Evolutionary conservation across 352 stramenopile species (phyloP).

Genomic region (Plasmopara halstedii): DNA sequence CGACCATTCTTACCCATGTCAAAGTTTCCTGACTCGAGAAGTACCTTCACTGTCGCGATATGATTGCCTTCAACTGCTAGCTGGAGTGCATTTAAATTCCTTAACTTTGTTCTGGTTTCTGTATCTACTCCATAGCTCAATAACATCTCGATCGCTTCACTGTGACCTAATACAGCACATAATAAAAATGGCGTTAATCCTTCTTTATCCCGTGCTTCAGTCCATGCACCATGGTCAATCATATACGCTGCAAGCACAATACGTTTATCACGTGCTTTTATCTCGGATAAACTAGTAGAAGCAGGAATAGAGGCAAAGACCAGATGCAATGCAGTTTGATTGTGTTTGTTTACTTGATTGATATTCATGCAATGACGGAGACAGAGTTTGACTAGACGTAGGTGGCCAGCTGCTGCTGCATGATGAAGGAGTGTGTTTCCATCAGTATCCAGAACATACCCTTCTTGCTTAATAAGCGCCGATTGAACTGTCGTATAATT

Average conservation of each 20-base stretch:
- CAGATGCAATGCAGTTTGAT: conserved; percentile 63
- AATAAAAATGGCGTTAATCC: conserved; percentile 60
- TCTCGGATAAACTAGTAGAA: background rate
- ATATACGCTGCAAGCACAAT: conserved; percentile 64
- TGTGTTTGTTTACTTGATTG: conserved; percentile 48
- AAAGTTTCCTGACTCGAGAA: conserved; percentile 49
- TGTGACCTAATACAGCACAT: conserved; percentile 48
- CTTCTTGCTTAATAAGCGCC: conserved; percentile 39
- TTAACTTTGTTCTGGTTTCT: conserved; percentile 25
- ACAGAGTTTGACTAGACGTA: conserved; percentile 78
- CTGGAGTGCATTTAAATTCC: conserved; percentile 39
- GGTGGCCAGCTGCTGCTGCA: conserved; percentile 53
- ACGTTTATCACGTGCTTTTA: conserved; percentile 25
- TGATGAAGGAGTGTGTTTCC: conserved; percentile 71
- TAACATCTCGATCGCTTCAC: conserved; percentile 56
- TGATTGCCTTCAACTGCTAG: conserved; percentile 62
- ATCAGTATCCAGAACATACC: conserved; percentile 43
- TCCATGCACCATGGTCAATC: conserved; percentile 81
- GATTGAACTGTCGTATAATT: conserved; percentile 66
- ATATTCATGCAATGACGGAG: conserved; percentile 67
- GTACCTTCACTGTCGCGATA: conserved; percentile 27
- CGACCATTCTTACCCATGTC: conserved; percentile 26
- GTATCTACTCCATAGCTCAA: conserved; percentile 58
- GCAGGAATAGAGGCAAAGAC: conserved; percentile 33
- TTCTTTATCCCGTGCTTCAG: conserved; percentile 57